Base-by-base conservation (phyloP, 2,329 filamentous ascomycete species). In the Claviceps africana region DNA sequence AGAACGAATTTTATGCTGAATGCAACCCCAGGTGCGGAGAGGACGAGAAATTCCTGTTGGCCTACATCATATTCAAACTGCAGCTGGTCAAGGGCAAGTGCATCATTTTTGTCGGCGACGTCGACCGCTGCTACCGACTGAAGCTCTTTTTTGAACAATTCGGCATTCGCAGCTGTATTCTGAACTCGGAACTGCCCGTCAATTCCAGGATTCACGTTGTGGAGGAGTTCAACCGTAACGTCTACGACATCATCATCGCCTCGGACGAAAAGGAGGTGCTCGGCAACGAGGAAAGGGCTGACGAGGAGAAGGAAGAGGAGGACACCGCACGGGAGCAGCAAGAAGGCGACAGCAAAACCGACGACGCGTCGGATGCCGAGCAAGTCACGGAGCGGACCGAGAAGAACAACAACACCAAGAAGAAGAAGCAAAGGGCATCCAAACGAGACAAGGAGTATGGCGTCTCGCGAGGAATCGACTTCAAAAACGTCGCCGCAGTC, bases 121-220 rank as follows among this genome's bases (percentile, higher is more conserved):
- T 95, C 51, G 90, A 96, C 68, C 71, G 75, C 57, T 95, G 86
- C 61, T 98, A 98, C 68, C 81, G 93, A 37, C 72, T 98, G 25
- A 96, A 96, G 69, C 77, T 98, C 8, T 98, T 93, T 64, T 79
- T 98, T 50, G 93, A 98, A 68, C 93, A 98, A 64, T 98, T 98
- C 63, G 90, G 89, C 47, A 91, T 96, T 64, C 85, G 88, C 65
- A 91, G 87, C 61, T 95, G 88, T 67, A 87, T 96, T 30, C 72
- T 98, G 42, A 98, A 98, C 70, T 93, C 88, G 1, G 91, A 98
- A 64, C 71, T 98, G 37, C 93, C 93, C 0, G 83, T 97, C 58
- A 96, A 96, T 62, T 93, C 87, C 1, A 78, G 93, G 54, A 82
- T 96, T 40, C 91, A 98, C 64, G 89, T 95, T 2, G 91, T 98